A percentile compares a stretch with the other conserved stretches of the same genome.
Evolutionary conservation across 2,329 filamentous ascomycete species (phyloP).

Genomic region (Dactylellina drechsleri): DNA sequence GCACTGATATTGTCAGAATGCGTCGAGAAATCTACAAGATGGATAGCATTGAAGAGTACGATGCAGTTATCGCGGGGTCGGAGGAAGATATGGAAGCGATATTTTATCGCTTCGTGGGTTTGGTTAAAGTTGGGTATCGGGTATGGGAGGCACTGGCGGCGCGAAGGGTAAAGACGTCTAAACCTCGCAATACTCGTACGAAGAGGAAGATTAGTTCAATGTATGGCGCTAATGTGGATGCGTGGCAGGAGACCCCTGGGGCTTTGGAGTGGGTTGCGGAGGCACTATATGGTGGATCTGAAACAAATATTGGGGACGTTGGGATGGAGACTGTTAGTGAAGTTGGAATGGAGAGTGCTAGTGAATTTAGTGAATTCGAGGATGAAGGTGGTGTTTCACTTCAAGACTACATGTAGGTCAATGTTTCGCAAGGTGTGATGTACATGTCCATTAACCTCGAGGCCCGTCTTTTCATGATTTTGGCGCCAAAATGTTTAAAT

Average conservation of each 20-base stretch:
- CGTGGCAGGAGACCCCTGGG: constrained; percentile 29
- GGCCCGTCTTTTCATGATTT: too few relatives aligned
- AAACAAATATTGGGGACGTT: too few relatives aligned
- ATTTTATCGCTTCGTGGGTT: constrained; percentile 5
- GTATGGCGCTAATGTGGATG: constrained; percentile 8
- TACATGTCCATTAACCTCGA: too few relatives aligned
- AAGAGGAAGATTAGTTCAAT: neutral
- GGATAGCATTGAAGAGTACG: constrained; percentile 9
- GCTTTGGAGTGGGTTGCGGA: constrained; percentile 19
- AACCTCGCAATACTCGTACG: neutral
- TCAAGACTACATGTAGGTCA: too few relatives aligned
- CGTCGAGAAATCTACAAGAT: constrained; percentile 1
- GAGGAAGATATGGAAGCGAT: constrained; percentile 18
- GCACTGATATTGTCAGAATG: constrained; percentile 6
- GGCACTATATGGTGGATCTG: neutral
- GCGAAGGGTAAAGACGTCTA: neutral
- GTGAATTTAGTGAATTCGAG: too few relatives aligned
- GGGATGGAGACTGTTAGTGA: too few relatives aligned
- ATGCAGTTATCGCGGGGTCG: constrained; percentile 3
- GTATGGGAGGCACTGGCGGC: constrained; percentile 8
- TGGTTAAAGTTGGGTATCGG: neutral
- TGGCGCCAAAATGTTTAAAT: too few relatives aligned
- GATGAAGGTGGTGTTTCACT: too few relatives aligned
- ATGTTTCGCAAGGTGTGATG: too few relatives aligned
- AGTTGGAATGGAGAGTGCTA: too few relatives aligned